Evolutionary conservation across 2,329 filamentous ascomycete genomes (phyloP).

Genomic region (Atkinsonella texensis): DNA sequence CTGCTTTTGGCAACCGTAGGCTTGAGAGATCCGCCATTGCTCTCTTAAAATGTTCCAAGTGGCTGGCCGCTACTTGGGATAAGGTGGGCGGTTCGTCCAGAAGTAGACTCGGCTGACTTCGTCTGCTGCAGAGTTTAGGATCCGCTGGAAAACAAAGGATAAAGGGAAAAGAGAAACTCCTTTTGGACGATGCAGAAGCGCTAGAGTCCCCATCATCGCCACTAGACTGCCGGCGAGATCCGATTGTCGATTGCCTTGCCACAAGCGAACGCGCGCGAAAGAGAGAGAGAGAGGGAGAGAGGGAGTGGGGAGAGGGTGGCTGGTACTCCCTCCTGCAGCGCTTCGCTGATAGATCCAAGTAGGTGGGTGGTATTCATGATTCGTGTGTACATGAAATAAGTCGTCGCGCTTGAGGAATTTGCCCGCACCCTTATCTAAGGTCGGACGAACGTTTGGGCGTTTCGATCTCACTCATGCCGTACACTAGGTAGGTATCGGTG

Average conservation of each 20-base stretch:
- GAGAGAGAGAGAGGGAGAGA: too few relatives aligned
- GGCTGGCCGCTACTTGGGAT: neutral
- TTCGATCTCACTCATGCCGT: neutral
- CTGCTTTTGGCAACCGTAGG: conserved; percentile 7
- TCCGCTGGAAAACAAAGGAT: neutral
- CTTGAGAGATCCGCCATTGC: neutral
- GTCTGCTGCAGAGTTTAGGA: neutral
- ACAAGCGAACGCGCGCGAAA: neutral
- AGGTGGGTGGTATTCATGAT: too few relatives aligned
- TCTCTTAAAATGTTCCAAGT: neutral
- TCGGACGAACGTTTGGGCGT: neutral
- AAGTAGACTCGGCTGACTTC: neutral
- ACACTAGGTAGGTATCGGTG: too few relatives aligned
- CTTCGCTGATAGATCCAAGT: neutral
- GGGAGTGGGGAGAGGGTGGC: too few relatives aligned
- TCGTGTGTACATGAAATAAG: too few relatives aligned
- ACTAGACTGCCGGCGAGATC: neutral
- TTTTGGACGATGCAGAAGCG: neutral
- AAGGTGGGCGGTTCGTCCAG: neutral
- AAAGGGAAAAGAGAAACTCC: neutral
- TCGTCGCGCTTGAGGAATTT: neutral
- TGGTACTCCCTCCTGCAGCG: neutral
- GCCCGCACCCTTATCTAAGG: neutral
- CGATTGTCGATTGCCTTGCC: neutral
- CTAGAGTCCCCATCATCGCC: neutral